Conservation (phyloP, 768 basidiomycete genomes). For the Piloderma croceum region DNA sequence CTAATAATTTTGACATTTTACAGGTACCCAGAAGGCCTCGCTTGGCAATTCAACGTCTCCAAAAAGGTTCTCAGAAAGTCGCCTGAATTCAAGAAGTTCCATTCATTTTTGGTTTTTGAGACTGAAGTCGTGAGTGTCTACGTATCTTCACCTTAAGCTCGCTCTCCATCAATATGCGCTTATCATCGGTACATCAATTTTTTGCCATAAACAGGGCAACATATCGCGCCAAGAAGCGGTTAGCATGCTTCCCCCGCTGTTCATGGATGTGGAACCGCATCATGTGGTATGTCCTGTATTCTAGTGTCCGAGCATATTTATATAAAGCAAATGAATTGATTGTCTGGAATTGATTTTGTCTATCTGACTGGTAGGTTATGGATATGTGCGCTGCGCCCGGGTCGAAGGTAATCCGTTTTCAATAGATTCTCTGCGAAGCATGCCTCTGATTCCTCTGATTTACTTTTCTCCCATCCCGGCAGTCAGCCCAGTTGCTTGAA, state of each 20-base stretch:
- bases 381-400: slow-evolving; percentile 99
- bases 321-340: no score
- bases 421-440: not conserved
- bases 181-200: not conserved
- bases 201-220: slow-evolving; percentile 63
- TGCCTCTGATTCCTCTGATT: not conserved
- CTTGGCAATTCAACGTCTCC: slow-evolving; percentile 92
- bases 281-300: slow-evolving; percentile 52
- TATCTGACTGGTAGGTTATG: slow-evolving; percentile 51
- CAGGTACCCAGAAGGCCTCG: slow-evolving; percentile 93
- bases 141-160: not conserved
- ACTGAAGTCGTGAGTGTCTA: slow-evolving; percentile 79
- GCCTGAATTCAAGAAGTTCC: slow-evolving; percentile 90
- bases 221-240: slow-evolving; percentile 95
- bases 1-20: slow-evolving; percentile 2
- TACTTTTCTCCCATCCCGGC: slow-evolving; percentile 3
- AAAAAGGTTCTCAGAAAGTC: slow-evolving; percentile 85
- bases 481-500: slow-evolving; percentile 96
- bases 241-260: slow-evolving; percentile 96
- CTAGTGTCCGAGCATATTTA: no score
- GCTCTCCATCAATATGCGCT: not conserved
- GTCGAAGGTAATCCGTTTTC: slow-evolving; percentile 63
- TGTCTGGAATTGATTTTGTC: not conserved
- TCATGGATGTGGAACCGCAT: slow-evolving; percentile 91
- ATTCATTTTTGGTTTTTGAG: slow-evolving; percentile 94